phyloP scores from a whole-genome alignment of 495 filamentous ascomycete species.

The Xylaria acuta region DNA sequence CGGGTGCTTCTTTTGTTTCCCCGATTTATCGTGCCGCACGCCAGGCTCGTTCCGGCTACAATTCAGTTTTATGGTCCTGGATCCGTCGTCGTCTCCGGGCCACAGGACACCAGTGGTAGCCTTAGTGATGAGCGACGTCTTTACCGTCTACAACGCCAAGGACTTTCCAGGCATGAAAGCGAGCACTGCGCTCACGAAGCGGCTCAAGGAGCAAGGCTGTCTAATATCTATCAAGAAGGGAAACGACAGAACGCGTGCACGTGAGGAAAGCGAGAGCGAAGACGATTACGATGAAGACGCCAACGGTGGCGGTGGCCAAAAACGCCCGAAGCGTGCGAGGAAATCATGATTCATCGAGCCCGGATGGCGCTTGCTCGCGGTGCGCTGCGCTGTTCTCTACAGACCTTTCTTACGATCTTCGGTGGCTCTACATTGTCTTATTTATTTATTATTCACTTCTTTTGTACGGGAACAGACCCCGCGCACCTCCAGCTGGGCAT shows the following conservation, averaged over 20 bases:
- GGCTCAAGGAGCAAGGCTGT: slow-evolving; percentile 75
- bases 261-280: slow-evolving; percentile 57
- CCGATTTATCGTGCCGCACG: slow-evolving; percentile 89
- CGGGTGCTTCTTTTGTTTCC: slow-evolving; percentile 93
- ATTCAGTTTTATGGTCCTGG: slow-evolving; percentile 85
- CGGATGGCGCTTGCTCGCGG: background rate
- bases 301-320: slow-evolving; percentile 26
- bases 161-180: slow-evolving; percentile 94
- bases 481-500: background rate
- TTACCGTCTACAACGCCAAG: slow-evolving; percentile 93
- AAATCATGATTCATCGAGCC: slow-evolving; percentile 28
- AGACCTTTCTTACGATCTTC: background rate
- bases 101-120: slow-evolving; percentile 68
- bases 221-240: slow-evolving; percentile 83
- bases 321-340: slow-evolving; percentile 35
- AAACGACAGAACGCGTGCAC: slow-evolving; percentile 63
- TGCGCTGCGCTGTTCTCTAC: background rate
- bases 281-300: slow-evolving; percentile 46
- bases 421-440: background rate
- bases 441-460: background rate
- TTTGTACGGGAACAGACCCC: background rate
- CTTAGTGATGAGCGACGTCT: slow-evolving; percentile 74
- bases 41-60: slow-evolving; percentile 82
- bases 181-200: slow-evolving; percentile 70
- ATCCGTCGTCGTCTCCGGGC: slow-evolving; percentile 58